Evolutionary conservation across 1,284 basidiomycete species (phyloP).

Genomic region (Microbotryum silenes-acaulis): DNA sequence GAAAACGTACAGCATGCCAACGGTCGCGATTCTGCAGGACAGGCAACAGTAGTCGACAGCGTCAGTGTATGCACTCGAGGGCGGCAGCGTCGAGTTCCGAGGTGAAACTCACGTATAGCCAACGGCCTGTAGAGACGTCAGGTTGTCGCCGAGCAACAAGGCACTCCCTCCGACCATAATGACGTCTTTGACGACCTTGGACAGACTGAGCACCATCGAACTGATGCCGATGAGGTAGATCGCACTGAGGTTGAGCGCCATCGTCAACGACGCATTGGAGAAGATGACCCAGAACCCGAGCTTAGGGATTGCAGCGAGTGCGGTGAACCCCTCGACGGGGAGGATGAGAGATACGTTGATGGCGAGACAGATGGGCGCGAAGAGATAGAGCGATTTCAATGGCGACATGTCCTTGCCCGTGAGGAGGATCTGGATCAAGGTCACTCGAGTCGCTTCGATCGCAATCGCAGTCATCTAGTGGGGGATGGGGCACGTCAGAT

Average conservation of each 20-base stretch:
- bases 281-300: slow-evolving; percentile 21
- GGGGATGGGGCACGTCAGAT: too few species aligned
- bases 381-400: slow-evolving; percentile 27
- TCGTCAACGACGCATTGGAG: slow-evolving; percentile 26
- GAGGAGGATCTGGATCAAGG: slow-evolving; percentile 34
- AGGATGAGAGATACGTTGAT: slow-evolving; percentile 26
- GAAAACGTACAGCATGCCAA: too few species aligned
- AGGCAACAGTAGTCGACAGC: too few species aligned
- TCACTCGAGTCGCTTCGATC: slow-evolving; percentile 32
- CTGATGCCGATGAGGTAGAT: slow-evolving; percentile 29
- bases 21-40: too few species aligned
- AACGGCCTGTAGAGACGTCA: slow-evolving; percentile 11
- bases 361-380: slow-evolving; percentile 25
- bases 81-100: slow-evolving; percentile 1
- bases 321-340: slow-evolving; percentile 27
- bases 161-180: slow-evolving; percentile 23
- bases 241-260: slow-evolving; percentile 28
- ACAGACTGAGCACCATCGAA: slow-evolving; percentile 22
- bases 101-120: slow-evolving; percentile 10
- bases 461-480: slow-evolving; percentile 28
- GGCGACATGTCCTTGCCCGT: slow-evolving; percentile 26
- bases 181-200: slow-evolving; percentile 32
- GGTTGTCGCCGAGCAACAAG: slow-evolving; percentile 21
- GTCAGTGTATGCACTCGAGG: background rate
- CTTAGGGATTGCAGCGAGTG: slow-evolving; percentile 16